Evolutionary conservation across 1,284 basidiomycete genomes (phyloP).

Genomic region (Sanguinoderma infundibulare): DNA sequence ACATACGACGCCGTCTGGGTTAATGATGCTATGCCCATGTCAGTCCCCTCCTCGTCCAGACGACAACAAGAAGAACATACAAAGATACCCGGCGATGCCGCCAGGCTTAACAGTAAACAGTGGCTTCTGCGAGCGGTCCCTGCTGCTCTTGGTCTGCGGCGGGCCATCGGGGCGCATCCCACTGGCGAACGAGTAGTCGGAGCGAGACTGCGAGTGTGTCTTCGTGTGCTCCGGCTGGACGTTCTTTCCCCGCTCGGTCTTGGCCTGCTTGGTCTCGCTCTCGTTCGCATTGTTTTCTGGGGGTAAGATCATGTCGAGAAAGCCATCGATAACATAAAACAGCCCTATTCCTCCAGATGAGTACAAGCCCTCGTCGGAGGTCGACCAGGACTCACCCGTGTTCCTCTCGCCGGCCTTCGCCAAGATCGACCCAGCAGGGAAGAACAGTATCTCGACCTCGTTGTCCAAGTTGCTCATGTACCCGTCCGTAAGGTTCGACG

Average conservation of each 20-base stretch:
- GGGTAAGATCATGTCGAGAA: conserved; percentile 90
- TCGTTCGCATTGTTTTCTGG: conserved; percentile 38
- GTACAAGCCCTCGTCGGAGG: background rate
- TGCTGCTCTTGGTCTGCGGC: conserved; percentile 1
- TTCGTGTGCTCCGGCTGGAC: conserved; percentile 7
- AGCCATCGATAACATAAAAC: conserved; percentile 98
- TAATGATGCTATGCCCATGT: conserved; percentile 68
- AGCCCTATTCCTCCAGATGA: conserved; percentile 59
- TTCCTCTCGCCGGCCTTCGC: conserved; percentile 91
- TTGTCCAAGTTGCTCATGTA: conserved; percentile 86
- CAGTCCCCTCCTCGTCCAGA: background rate
- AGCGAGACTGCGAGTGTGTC: conserved; percentile 13
- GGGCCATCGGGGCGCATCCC: conserved; percentile 4
- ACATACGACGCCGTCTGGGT: conserved; percentile 94
- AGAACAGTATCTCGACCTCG: conserved; percentile 95
- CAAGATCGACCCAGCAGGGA: conserved; percentile 84
- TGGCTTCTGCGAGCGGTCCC: conserved; percentile 50
- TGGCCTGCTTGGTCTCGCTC: conserved; percentile 15
- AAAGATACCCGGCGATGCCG: conserved; percentile 97
- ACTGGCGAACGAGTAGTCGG: conserved; percentile 4
- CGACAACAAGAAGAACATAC: conserved; percentile 40
- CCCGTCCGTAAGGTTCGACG: conserved; percentile 60
- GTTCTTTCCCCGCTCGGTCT: conserved; percentile 21
- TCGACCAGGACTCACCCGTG: conserved; percentile 56
- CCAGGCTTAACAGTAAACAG: conserved; percentile 97